A percentile compares a stretch with the other conserved stretches of the same genome.
Evolutionary conservation across 345 rosid genomes (phyloP).

Genomic region (Lumnitzera littorea): DNA sequence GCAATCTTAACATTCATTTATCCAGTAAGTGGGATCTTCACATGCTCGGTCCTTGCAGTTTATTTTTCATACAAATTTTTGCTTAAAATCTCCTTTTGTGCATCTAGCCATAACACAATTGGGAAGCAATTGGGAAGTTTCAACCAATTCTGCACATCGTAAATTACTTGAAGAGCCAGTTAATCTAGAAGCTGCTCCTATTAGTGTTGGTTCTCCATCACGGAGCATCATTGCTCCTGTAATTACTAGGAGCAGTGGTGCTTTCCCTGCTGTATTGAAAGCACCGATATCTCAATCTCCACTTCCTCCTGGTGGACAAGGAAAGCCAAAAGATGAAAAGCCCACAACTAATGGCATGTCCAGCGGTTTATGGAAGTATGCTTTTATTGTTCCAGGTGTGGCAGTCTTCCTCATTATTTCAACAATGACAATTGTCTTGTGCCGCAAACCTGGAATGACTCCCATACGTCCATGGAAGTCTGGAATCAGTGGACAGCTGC

Average conservation of each 20-base stretch:
- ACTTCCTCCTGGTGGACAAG: not conserved
- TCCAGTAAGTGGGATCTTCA: constrained; percentile 26
- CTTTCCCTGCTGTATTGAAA: constrained; percentile 70
- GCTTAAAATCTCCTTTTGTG: constrained; percentile 6
- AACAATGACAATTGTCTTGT: constrained; percentile 25
- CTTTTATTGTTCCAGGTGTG: constrained; percentile 25
- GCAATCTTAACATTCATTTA: constrained; percentile 7
- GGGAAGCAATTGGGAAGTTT: constrained; percentile 22
- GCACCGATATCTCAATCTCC: constrained; percentile 21
- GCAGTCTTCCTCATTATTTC: constrained; percentile 22
- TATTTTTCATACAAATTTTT: not conserved
- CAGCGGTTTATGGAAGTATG: constrained; percentile 33
- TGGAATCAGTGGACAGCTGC: constrained; percentile 93
- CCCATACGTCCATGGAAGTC: constrained; percentile 88
- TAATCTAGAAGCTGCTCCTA: constrained; percentile 55
- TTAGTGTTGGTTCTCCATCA: constrained; percentile 23
- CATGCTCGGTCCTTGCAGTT: no score
- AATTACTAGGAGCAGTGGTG: constrained; percentile 67
- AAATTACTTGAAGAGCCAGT: constrained; percentile 52
- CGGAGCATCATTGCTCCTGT: constrained; percentile 33
- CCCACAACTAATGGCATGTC: no score
- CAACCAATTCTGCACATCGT: constrained; percentile 40
- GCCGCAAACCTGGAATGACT: constrained; percentile 42
- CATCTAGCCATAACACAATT: constrained; percentile 21
- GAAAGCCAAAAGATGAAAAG: not conserved